phyloP scores from a whole-genome alignment of 805 yeast genomes.

The Naumovozyma dairenensis region DNA sequence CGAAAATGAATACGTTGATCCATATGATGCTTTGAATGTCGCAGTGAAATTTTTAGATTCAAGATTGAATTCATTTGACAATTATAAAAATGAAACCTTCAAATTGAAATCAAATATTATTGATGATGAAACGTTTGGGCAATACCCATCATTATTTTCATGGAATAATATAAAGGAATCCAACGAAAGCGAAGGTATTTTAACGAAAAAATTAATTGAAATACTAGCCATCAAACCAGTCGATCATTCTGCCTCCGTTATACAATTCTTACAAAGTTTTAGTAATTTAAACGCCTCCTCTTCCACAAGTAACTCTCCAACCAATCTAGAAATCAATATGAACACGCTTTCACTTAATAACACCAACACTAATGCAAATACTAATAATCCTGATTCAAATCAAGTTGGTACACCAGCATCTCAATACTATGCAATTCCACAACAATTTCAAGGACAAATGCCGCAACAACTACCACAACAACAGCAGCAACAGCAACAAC shows the following conservation, averaged over 20 bases:
- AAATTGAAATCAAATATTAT: constrained; percentile 27
- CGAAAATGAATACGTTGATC: constrained; percentile 34
- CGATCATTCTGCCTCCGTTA: constrained; percentile 24
- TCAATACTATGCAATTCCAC: no score
- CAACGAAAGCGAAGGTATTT: constrained; percentile 26
- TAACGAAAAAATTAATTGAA: constrained; percentile 29
- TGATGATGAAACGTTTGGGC: constrained; percentile 20
- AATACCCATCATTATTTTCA: constrained; percentile 41
- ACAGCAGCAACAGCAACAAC: constrained; percentile 21
- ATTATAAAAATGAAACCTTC: constrained; percentile 30
- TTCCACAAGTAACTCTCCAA: constrained; percentile 20
- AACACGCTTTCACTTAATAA: constrained; percentile 7
- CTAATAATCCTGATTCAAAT: constrained; percentile 10
- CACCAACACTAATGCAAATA: constrained; percentile 25
- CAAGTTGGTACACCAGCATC: constrained; percentile 10
- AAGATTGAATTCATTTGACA: constrained; percentile 34
- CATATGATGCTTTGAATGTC: constrained; percentile 36
- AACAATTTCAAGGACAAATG: constrained; percentile 7
- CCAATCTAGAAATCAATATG: constrained; percentile 13
- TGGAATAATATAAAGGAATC: constrained; percentile 32
- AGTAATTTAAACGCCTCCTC: constrained; percentile 15
- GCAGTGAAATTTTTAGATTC: constrained; percentile 42
- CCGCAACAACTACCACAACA: constrained; percentile 22
- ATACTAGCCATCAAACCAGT: constrained; percentile 30
- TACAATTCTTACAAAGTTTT: constrained; percentile 24